Evolutionary conservation across 2,329 filamentous ascomycete genomes (phyloP).

Genomic region (Aspergillus quadrilineatus): DNA sequence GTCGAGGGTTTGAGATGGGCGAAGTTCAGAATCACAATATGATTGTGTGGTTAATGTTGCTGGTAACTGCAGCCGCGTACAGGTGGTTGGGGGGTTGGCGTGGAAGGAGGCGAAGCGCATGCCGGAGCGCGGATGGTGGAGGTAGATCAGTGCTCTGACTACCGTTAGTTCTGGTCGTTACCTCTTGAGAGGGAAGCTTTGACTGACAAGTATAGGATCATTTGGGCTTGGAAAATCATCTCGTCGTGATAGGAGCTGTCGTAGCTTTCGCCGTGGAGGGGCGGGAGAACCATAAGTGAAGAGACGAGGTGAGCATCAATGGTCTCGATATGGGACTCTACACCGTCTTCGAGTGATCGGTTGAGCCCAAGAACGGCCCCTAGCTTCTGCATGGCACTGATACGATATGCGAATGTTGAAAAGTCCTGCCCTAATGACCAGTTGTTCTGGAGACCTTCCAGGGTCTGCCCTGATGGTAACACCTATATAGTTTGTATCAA

Average conservation of each 20-base stretch:
- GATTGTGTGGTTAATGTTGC: background rate
- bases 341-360: conserved; percentile 21
- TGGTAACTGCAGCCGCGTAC: conserved; percentile 14
- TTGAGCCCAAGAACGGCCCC: conserved; percentile 61
- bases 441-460: conserved; percentile 54
- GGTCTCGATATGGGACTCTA: conserved; percentile 42
- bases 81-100: conserved; percentile 15
- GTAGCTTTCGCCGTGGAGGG: conserved; percentile 63
- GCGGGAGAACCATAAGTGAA: conserved; percentile 71
- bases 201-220: conserved; percentile 30
- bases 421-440: conserved; percentile 61
- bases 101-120: conserved; percentile 41
- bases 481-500: conserved; percentile 39
- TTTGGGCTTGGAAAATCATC: conserved; percentile 31
- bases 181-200: background rate
- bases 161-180: background rate
- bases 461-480: conserved; percentile 56
- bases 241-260: conserved; percentile 69
- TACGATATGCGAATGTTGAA: conserved; percentile 77
- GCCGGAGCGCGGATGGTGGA: conserved; percentile 72
- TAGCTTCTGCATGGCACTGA: conserved; percentile 71
- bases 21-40: background rate
- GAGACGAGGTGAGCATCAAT: conserved; percentile 53
- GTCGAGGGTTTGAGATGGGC: conserved; percentile 8
- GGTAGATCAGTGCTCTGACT: conserved; percentile 56